Evolutionary conservation across 805 yeast genomes (phyloP).

Genomic region (Metschnikowia baotianmanensis): DNA sequence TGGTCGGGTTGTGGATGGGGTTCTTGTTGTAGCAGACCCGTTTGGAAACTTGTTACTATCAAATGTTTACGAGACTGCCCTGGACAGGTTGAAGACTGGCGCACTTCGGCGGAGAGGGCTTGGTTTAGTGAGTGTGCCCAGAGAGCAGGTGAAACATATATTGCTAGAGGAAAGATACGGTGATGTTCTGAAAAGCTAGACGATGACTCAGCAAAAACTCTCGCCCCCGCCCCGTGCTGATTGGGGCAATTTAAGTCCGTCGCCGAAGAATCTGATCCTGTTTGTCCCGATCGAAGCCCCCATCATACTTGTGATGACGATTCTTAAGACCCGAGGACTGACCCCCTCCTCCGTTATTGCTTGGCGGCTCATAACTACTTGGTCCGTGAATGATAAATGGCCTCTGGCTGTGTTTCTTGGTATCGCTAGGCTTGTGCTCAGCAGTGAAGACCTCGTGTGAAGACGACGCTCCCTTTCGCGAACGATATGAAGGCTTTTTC

Average conservation of each 20-base stretch:
- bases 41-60: constrained; percentile 41
- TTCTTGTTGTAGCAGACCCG: constrained; percentile 41
- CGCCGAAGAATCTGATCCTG: constrained; percentile 10
- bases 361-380: constrained; percentile 1
- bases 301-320: constrained; percentile 3
- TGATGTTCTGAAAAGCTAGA: constrained; percentile 1
- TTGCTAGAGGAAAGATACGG: constrained; percentile 20
- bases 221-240: background rate
- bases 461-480: background rate
- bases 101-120: constrained; percentile 24
- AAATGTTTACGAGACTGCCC: constrained; percentile 33
- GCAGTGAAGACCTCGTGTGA: constrained; percentile 1
- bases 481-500: constrained; percentile 4
- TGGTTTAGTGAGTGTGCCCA: constrained; percentile 29
- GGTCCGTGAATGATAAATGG: constrained; percentile 9
- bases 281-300: constrained; percentile 5
- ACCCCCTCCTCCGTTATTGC: background rate
- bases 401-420: constrained; percentile 1
- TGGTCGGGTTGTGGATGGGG: constrained; percentile 34
- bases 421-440: background rate
- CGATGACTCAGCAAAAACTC: background rate
- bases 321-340: background rate
- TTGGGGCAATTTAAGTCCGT: constrained; percentile 3
- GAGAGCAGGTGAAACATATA: constrained; percentile 18
- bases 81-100: constrained; percentile 24